Base-by-base conservation (phyloP, 225 moss, liverwort and hornwort species). In the Climacium dendroides region DNA sequence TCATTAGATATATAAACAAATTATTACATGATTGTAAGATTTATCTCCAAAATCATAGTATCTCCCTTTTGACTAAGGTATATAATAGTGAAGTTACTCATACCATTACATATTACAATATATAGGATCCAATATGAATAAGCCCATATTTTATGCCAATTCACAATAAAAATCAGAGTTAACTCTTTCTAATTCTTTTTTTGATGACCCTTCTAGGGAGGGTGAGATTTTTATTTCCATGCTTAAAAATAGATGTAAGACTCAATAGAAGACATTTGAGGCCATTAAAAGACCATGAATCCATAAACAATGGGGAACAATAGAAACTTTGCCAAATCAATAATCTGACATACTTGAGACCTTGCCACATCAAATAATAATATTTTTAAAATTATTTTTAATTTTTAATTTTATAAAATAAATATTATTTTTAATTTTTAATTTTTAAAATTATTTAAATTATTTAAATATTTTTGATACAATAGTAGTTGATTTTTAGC, bases 101-200 rank as follows among this genome's bases (percentile, higher is more conserved):
- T n/a, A n/a, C 3, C 1, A 1, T 34, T 19, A 34, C 15, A 70
- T 70, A 7, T 13, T 37, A 37, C 0, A 4, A 0, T 37, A 67
- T 22, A 4, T 37, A 37, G 22, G 67, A 67, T 1, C 12, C 7
- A 67, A n/a, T 0, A 5, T n/a, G 4, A 67, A 25, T 1, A 39
- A 69, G 14, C 14, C 69, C 7, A 39, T 14, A 39, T 39, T n/a
- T 20, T n/a, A 35, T 2, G 3, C 2, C 1, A 2, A 0, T 66
- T 66, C 7, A 66, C 12, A 66, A 66, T 11, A 66, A 20, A 3
- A 66, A n/a, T n/a, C 4, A n/a, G 0, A 66, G 3, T 22, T 22
- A n/a, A 66, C 12, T 11, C 11, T 22, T 22, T n/a, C 0, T 11
- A 0, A 2, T 3, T 66, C 19, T n/a, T n/a, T n/a, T 3, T 62